These are phyloP conservation scores for Dacryopinax primogenitus DNA, from an alignment of 768 basidiomycete genomes.

Conservation along the genomic window DNA sequence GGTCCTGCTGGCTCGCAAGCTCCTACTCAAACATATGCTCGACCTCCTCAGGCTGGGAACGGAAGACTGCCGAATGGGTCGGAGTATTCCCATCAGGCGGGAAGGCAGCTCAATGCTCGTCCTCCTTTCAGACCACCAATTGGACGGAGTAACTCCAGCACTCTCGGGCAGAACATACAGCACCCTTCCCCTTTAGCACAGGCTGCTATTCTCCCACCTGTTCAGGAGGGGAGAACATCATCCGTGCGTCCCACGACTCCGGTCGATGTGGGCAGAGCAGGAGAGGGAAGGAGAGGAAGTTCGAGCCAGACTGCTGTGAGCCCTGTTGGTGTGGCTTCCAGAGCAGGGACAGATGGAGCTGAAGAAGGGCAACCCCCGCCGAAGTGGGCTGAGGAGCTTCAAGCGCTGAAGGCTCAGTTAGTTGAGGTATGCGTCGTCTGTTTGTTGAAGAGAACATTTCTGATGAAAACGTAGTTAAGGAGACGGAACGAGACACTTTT, in stretches of 20 bases:
- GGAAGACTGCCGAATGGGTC: background rate
- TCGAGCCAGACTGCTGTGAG: constrained; percentile 7
- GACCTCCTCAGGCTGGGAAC: background rate
- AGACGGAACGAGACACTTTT: background rate
- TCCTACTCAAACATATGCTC: background rate
- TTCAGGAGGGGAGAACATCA: background rate
- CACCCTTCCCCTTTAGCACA: background rate
- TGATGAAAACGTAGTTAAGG: background rate
- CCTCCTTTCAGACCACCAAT: background rate
- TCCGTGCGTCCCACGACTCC: constrained; percentile 3
- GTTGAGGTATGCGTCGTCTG: background rate
- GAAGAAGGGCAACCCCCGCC: background rate
- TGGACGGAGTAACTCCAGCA: background rate
- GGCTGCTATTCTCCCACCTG: background rate
- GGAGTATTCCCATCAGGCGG: background rate
- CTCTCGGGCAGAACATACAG: background rate
- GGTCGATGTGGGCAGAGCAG: background rate
- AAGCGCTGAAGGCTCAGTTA: background rate
- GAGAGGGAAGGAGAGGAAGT: background rate
- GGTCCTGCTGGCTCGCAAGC: background rate
- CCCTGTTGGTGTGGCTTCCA: background rate
- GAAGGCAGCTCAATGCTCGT: background rate
- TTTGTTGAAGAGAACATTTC: background rate
- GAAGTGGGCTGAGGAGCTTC: background rate
- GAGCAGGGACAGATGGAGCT: background rate